These are phyloP conservation scores for Pugionium dolabratum DNA, from an alignment of 345 rosid species.

Conservation along the genomic window DNA sequence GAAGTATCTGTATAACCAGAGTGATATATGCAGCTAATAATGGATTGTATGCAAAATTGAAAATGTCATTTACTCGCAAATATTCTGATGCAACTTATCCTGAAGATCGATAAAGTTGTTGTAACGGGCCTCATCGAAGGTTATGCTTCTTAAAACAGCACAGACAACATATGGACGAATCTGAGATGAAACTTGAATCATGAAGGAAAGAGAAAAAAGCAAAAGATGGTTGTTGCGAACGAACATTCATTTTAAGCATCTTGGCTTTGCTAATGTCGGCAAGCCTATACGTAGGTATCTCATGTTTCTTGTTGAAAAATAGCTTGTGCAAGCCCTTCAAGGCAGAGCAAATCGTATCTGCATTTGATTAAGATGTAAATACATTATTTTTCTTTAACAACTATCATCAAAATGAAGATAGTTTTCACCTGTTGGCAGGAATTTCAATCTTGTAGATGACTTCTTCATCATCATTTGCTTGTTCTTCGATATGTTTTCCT, in stretches of 20 bases:
- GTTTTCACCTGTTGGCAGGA: conserved; percentile 73
- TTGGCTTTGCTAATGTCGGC: conserved; percentile 48
- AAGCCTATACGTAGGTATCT: conserved; percentile 55
- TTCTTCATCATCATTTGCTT: conserved; percentile 62
- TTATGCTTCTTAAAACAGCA: conserved; percentile 83
- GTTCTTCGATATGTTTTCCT: conserved; percentile 66
- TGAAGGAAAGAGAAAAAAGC: neutral
- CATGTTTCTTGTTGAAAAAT: conserved; percentile 71
- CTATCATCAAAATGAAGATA: neutral
- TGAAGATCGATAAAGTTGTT: conserved; percentile 97
- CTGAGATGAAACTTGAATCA: conserved; percentile 42
- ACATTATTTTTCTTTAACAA: neutral
- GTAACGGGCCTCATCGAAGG: conserved; percentile 80
- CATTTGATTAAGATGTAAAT: neutral
- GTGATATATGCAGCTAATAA: neutral
- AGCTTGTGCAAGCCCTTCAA: conserved; percentile 95
- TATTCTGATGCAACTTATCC: conserved; percentile 94
- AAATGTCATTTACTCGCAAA: conserved; percentile 64
- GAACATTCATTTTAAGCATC: conserved; percentile 70
- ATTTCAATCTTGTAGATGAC: conserved; percentile 84
- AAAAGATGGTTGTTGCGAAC: conserved; percentile 29
- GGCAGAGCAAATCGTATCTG: conserved; percentile 95
- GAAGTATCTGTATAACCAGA: too few species aligned
- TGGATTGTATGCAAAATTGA: neutral
- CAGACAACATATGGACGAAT: conserved; percentile 75